These are phyloP conservation scores for Chlamydomonas incerta DNA, from an alignment of 139 green algal genomes.

Conservation along the genomic window DNA sequence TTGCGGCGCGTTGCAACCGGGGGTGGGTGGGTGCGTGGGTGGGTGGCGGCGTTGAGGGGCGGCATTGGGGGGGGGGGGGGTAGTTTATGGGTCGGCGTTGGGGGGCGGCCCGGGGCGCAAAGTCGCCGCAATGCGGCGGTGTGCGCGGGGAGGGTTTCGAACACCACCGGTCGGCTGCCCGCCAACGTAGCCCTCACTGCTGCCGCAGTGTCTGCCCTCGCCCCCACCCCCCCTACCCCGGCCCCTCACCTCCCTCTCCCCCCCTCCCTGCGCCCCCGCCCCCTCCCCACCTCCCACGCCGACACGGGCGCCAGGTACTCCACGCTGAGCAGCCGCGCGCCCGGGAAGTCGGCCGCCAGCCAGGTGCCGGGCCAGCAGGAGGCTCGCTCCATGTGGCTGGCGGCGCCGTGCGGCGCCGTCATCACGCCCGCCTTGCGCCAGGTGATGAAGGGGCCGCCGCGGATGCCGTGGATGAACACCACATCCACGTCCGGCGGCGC, in stretches of 20 bases:
- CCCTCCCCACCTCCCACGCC: slow-evolving; percentile 64
- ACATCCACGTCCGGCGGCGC: slow-evolving; percentile 68
- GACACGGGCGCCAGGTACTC: slow-evolving; percentile 77
- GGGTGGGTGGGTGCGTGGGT: no score
- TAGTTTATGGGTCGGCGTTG: no score
- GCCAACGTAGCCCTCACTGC: no score
- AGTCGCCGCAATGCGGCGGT: no score
- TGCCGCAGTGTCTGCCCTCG: no score
- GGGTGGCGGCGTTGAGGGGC: no score
- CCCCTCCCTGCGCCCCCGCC: slow-evolving; percentile 9
- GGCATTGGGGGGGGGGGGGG: no score
- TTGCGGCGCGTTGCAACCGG: no score
- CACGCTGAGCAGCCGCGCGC: slow-evolving; percentile 75
- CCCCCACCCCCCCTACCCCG: no score
- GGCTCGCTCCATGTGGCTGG: slow-evolving; percentile 47
- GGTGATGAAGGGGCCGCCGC: slow-evolving; percentile 87
- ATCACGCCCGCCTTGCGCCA: slow-evolving; percentile 67
- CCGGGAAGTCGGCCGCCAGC: slow-evolving; percentile 73
- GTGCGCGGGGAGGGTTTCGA: no score
- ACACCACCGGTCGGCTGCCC: no score
- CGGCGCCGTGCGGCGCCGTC: not conserved
- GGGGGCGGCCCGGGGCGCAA: no score
- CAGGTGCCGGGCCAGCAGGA: slow-evolving; percentile 80
- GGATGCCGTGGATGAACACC: slow-evolving; percentile 93
- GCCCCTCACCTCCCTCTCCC: not conserved